These are phyloP conservation scores for Solanum etuberosum DNA, from an alignment of 257 asterid species.

Conservation along the genomic window DNA sequence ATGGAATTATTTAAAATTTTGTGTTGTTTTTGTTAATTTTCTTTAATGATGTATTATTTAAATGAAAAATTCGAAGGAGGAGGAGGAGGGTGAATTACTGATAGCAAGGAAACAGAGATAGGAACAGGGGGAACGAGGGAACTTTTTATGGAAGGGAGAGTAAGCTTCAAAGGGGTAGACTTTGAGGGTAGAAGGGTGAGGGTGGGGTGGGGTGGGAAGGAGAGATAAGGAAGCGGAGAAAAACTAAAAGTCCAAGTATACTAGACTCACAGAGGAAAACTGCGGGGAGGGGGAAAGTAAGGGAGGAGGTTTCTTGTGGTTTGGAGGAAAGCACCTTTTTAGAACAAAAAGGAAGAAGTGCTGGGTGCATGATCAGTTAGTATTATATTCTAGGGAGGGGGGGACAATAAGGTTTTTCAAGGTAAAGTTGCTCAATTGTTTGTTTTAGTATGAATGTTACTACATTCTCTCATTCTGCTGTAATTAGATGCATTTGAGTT, in stretches of 20 bases:
- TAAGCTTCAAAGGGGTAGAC: neutral
- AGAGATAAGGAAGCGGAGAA: neutral
- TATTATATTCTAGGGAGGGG: neutral
- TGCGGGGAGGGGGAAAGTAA: neutral
- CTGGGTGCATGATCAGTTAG: neutral
- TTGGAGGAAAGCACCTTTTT: neutral
- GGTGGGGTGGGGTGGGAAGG: neutral
- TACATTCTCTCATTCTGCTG: neutral
- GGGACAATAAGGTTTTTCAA: neutral
- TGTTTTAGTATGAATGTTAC: neutral
- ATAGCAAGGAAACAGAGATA: neutral
- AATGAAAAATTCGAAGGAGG: neutral
- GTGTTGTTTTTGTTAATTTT: neutral
- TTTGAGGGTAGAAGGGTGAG: neutral
- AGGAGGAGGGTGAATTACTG: neutral
- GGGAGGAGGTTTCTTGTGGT: neutral
- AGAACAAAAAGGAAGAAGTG: neutral
- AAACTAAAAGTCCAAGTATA: neutral
- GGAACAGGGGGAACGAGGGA: neutral
- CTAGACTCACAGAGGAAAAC: neutral
- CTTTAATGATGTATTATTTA: neutral
- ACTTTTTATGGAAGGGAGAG: neutral
- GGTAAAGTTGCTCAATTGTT: neutral
- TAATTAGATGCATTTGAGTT: neutral
- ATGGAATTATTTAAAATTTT: neutral